These are phyloP conservation scores for Saccharomycopsis phalli DNA, from an alignment of 1,139 yeast genomes.

Conservation along the genomic window DNA sequence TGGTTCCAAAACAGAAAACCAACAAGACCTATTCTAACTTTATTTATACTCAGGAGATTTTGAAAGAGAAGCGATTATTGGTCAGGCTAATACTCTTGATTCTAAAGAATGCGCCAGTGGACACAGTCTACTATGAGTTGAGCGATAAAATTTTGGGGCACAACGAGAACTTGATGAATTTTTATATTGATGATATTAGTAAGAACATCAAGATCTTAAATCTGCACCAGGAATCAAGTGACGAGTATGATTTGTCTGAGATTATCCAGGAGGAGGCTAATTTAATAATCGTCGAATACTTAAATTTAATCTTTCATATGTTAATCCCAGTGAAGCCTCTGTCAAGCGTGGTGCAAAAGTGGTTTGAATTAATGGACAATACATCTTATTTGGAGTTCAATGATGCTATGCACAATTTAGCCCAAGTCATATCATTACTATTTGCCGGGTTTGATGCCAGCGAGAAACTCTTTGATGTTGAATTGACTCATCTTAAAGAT, in stretches of 20 bases:
- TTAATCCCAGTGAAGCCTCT: slow-evolving; percentile 8
- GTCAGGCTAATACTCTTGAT: slow-evolving; percentile 7
- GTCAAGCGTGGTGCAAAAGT: not conserved
- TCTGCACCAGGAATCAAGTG: not conserved
- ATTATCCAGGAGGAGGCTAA: slow-evolving; percentile 11
- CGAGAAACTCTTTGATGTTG: slow-evolving; percentile 6
- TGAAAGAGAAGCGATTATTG: slow-evolving; percentile 16
- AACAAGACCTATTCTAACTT: slow-evolving; percentile 1
- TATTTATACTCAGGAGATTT: slow-evolving; percentile 12
- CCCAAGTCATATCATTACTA: slow-evolving; percentile 1
- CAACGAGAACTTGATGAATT: not conserved
- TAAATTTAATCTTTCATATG: slow-evolving; percentile 12
- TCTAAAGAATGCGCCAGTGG: slow-evolving; percentile 2
- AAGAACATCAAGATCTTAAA: not conserved
- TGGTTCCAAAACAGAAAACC: slow-evolving; percentile 7
- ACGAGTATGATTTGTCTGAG: not conserved
- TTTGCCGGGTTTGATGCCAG: slow-evolving; percentile 12
- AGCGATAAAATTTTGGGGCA: not conserved
- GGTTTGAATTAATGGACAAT: slow-evolving; percentile 14
- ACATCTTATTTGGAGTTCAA: slow-evolving; percentile 5
- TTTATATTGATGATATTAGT: not conserved
- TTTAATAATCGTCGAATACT: slow-evolving; percentile 3
- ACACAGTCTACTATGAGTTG: not conserved
- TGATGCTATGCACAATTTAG: not conserved
- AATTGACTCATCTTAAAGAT: slow-evolving; percentile 2